phyloP scores from a whole-genome alignment of 2,329 filamentous ascomycete species.

The Calonectria fujianensis region DNA sequence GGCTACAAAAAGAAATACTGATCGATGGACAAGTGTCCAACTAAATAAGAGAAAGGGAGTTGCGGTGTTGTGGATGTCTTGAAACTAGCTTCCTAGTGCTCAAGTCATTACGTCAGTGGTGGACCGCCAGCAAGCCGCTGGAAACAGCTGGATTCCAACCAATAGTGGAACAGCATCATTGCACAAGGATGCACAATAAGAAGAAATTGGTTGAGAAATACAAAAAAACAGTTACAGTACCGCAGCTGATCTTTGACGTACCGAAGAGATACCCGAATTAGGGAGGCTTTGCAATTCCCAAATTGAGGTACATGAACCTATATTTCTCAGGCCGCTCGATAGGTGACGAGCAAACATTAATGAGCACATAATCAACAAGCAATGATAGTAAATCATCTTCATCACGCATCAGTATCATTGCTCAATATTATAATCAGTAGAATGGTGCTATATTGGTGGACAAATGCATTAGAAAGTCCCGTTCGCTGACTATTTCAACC shows the following conservation, averaged over 20 bases:
- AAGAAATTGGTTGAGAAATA: not conserved
- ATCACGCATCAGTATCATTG: not conserved
- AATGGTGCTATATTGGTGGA: not conserved
- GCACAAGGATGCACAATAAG: not conserved
- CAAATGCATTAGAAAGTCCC: not conserved
- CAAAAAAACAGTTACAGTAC: not conserved
- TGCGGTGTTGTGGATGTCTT: constrained; percentile 29
- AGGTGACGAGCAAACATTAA: not conserved
- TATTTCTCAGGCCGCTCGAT: not conserved
- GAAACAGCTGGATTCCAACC: constrained; percentile 43
- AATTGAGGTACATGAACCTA: not conserved
- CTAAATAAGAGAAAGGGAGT: not conserved
- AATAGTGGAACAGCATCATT: constrained; percentile 46
- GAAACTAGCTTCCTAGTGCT: not conserved
- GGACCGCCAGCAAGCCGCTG: constrained; percentile 47
- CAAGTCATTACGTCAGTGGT: constrained; percentile 40
- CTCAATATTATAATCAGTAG: constrained; percentile 29
- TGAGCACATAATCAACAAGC: too few species aligned
- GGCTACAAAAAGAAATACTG: not conserved
- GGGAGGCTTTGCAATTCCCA: not conserved
- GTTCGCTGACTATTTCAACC: not conserved
- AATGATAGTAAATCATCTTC: not conserved
- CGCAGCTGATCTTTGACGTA: not conserved
- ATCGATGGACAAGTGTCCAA: constrained; percentile 1
- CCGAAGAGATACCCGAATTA: not conserved